Evolutionary conservation across 1,284 basidiomycete species (phyloP), one percentile per base, ranked within the genome.

Genomic region (Volvariella surrecta): DNA sequence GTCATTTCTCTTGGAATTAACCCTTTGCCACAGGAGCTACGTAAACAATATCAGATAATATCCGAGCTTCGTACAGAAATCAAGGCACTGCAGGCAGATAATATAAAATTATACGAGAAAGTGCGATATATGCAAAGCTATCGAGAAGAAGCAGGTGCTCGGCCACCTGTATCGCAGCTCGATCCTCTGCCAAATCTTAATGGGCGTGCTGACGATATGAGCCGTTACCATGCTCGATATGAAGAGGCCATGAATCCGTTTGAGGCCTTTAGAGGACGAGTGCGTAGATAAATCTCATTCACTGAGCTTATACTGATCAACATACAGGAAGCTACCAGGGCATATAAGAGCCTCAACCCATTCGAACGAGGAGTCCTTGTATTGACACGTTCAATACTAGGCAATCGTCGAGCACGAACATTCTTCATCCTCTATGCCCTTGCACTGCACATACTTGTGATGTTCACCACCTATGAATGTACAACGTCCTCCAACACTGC

Each of bases 171-270:
- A 10, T 73, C 76, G 13, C 81, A 85, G 44, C 67, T 86, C 32
- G 78, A 87, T 54, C 83, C 84, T 6, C 59, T 87, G 3, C 80
- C 81, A 15, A 65, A 68, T 1, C 70, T 64, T 10, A 50, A 58
- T 20, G 52, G 54, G n/a, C 56, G 57, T 16, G 56, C 73, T 30
- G 86, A 85, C 49, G 90, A 92, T 50, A 79, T 95, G 61, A 85
- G 84, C 53, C 89, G 84, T 58, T 99, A 98, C 62, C 81, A 86
- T 43, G 78, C 85, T 48, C 77, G 89, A 58, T 98, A 98, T 58
- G 94, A 99, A 59, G 90, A 96, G 60, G 79, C 86, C 39, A 90
- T 98, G 79, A 97, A 99, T 57, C 95, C 95, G 0, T 99, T 98
- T 60, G 92, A 97, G 61, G 89, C 88, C 3, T 98, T 99, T 73